Evolutionary conservation across 208 protist species (phyloP), one percentile per base, ranked within the genome.

Genomic region (Wallacemonas rigidus): DNA sequence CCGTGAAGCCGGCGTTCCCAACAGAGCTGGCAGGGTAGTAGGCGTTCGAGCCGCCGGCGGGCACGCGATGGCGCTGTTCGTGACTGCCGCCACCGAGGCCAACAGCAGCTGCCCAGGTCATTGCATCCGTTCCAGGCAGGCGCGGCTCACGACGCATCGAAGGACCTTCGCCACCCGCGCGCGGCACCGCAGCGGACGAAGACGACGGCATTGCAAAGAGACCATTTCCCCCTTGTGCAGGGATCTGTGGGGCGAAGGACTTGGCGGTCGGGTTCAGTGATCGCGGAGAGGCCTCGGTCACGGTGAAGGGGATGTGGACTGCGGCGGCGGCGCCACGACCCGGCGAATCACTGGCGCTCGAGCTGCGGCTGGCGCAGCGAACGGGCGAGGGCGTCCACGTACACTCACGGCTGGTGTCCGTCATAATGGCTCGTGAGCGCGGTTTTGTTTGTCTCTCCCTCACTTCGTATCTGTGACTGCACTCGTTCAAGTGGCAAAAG

Each of bases 211-310:
- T 65, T 2, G 60, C 60, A 17, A 65, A 65, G 4, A 65, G 41
- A 12, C n/a, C 60, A 35, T 65, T 65, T 3, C 60, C 60, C 15
- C 60, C 60, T 7, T 65, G 60, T n/a, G 15, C 60, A 3, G 60
- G 60, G 14, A 17, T 43, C 14, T 41, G 38, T 17, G 60, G 60
- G 38, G 60, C 60, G 41, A 65, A 65, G 41, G 60, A 65, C 60
- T 65, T 65, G 40, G 60, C 60, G 38, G 60, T 65, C 3, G 60
- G 60, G 60, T 65, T 65, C 60, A 65, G 35, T 8, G 60, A 65
- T 4, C 60, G 60, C 14, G 60, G 60, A 9, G 60, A 51, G 60
- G 41, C 60, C 3, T 65, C 60, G 40, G 60, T 65, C 41, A 65
- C 60, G 35, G 39, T 51, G 60, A 65, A 65, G 60, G 56, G 56